Evolutionary conservation across 805 yeast species (phyloP).

Genomic region (Blastobotrys chiropterorum): DNA sequence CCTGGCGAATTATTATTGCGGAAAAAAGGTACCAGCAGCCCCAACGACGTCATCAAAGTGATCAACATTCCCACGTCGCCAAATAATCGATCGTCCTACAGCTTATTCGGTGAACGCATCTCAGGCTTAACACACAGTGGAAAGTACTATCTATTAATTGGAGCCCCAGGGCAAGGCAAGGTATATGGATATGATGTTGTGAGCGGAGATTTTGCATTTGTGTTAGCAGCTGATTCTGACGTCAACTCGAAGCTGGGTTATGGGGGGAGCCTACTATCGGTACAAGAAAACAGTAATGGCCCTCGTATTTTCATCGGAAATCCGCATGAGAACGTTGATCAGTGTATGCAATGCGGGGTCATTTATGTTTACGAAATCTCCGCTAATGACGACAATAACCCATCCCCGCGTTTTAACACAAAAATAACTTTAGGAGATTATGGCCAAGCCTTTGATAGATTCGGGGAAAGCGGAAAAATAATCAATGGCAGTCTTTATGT

Average conservation of each 20-base stretch:
- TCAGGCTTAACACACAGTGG: neutral
- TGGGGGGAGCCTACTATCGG: conserved; percentile 25
- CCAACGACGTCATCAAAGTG: conserved; percentile 11
- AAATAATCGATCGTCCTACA: neutral
- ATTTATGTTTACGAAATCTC: conserved; percentile 32
- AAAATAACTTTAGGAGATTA: conserved; percentile 14
- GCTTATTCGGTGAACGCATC: conserved; percentile 4
- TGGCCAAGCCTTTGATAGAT: conserved; percentile 22
- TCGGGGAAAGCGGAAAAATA: conserved; percentile 32
- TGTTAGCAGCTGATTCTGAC: conserved; percentile 9
- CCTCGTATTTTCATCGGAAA: conserved; percentile 29
- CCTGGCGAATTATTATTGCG: conserved; percentile 23
- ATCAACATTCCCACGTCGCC: conserved; percentile 8
- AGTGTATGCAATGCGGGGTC: conserved; percentile 38
- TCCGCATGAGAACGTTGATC: conserved; percentile 25
- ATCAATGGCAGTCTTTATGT: conserved; percentile 28
- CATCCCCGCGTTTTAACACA: conserved; percentile 6
- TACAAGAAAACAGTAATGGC: conserved; percentile 17
- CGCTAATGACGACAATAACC: conserved; percentile 14
- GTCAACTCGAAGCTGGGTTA: conserved; percentile 18
- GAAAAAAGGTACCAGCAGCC: conserved; percentile 15
- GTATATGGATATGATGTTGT: conserved; percentile 34
- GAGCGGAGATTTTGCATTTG: conserved; percentile 12
- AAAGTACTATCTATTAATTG: conserved; percentile 27
- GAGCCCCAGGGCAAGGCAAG: conserved; percentile 34